Conservation (phyloP, 768 basidiomycete species). For the Leucosporidium yakuticum region DNA sequence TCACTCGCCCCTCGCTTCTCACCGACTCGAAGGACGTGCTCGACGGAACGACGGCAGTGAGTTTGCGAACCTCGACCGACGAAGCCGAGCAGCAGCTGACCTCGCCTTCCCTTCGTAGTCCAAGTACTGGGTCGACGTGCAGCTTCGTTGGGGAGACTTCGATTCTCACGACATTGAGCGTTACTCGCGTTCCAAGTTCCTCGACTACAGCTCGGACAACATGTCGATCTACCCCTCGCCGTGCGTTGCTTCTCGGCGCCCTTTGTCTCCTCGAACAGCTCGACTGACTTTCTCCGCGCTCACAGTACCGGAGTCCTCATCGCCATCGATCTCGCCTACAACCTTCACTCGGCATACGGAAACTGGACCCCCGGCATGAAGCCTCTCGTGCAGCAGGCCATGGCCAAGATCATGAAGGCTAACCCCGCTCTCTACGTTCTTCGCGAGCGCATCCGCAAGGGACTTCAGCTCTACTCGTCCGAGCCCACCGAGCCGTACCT, state of each 20-base stretch:
- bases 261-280: background rate
- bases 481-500: slow-evolving; percentile 99
- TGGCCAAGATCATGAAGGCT: slow-evolving; percentile 99
- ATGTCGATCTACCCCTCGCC: slow-evolving; percentile 91
- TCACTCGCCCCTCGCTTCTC: slow-evolving; percentile 87
- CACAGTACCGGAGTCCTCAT: slow-evolving; percentile 86
- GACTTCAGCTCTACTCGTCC: slow-evolving; percentile 94
- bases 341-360: slow-evolving; percentile 96
- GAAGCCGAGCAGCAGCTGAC: slow-evolving; percentile 44
- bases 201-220: slow-evolving; percentile 66
- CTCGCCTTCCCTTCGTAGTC: slow-evolving; percentile 93
- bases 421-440: slow-evolving; percentile 96
- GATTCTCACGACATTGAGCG: slow-evolving; percentile 98
- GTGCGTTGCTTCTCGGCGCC: background rate
- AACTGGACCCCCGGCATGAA: slow-evolving; percentile 99
- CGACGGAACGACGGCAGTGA: slow-evolving; percentile 97
- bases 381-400: slow-evolving; percentile 93
- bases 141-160: slow-evolving; percentile 95
- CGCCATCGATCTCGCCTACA: slow-evolving; percentile 97
- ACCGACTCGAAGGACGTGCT: slow-evolving; percentile 94
- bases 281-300: background rate
- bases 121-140: slow-evolving; percentile 76
- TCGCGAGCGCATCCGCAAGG: slow-evolving; percentile 97
- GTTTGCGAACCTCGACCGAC: slow-evolving; percentile 61
- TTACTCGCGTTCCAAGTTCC: slow-evolving; percentile 94